A percentile compares a stretch with the other conserved stretches of the same genome.
Conservation (phyloP, 495 filamentous ascomycete genomes). For the Penicillium canescens region DNA sequence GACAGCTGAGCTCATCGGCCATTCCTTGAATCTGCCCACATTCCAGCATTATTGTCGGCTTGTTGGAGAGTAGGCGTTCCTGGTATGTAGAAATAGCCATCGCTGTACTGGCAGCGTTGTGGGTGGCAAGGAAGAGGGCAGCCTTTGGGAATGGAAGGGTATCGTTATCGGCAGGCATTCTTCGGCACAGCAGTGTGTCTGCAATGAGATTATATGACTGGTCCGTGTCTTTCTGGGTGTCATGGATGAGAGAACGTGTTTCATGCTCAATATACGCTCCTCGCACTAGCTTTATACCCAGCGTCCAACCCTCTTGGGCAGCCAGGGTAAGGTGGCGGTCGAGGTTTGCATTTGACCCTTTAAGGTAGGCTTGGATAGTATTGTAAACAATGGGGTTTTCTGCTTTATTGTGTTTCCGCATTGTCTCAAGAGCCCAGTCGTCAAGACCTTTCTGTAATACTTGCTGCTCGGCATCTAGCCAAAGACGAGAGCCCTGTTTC, state of each 20-base stretch:
- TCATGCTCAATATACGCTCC: slow-evolving; percentile 45
- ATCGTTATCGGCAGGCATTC: slow-evolving; percentile 12
- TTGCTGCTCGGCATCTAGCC: slow-evolving; percentile 42
- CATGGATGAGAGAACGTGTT: slow-evolving; percentile 36
- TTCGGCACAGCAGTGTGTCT: slow-evolving; percentile 25
- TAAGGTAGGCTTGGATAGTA: slow-evolving; percentile 44
- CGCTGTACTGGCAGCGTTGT: slow-evolving; percentile 34
- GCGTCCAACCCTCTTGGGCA: slow-evolving; percentile 29
- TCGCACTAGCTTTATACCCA: slow-evolving; percentile 42
- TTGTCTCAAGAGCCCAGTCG: slow-evolving; percentile 38
- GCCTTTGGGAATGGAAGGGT: slow-evolving; percentile 29
- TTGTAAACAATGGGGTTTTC: slow-evolving; percentile 34
- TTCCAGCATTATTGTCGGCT: slow-evolving; percentile 30
- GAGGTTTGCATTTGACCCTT: slow-evolving; percentile 34
- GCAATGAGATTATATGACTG: slow-evolving; percentile 41
- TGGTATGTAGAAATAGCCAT: slow-evolving; percentile 32
- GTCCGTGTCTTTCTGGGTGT: slow-evolving; percentile 44
- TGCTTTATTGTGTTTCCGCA: slow-evolving; percentile 37
- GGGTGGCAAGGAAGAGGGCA: slow-evolving; percentile 42
- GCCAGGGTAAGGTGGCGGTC: slow-evolving; percentile 32
- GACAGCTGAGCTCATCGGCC: slow-evolving; percentile 39
- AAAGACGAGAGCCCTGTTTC: slow-evolving; percentile 33
- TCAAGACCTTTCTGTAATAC: slow-evolving; percentile 36
- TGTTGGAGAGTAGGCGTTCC: slow-evolving; percentile 13
- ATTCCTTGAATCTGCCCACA: slow-evolving; percentile 65